Percentiles rank a stretch among this genome's conserved stretches.
These are phyloP conservation scores for Penicillium sp. DNA, from an alignment of 2,329 filamentous ascomycete genomes.

Conservation along the genomic window DNA sequence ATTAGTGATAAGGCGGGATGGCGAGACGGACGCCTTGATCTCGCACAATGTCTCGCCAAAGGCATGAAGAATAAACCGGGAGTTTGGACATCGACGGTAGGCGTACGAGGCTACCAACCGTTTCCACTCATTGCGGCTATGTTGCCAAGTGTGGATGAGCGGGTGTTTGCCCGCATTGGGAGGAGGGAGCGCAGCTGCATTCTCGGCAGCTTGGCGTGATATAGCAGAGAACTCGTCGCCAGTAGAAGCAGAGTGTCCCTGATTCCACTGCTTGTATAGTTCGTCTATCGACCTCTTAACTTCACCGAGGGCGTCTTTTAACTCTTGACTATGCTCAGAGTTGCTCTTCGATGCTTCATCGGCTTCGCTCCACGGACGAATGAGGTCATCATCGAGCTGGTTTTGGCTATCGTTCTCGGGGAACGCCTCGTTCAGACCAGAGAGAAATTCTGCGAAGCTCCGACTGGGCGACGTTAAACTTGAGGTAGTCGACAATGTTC, in stretches of 20 bases:
- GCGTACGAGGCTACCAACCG: constrained; percentile 42
- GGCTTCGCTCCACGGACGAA: constrained; percentile 33
- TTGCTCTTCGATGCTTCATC: constrained; percentile 22
- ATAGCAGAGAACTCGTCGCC: constrained; percentile 22
- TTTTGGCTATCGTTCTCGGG: constrained; percentile 17
- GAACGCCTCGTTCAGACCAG: constrained; percentile 33
- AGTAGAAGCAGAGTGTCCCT: background rate
- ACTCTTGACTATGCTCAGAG: constrained; percentile 9
- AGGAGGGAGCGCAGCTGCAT: constrained; percentile 32
- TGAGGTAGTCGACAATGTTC: constrained; percentile 49
- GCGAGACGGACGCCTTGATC: constrained; percentile 30
- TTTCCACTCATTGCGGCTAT: constrained; percentile 33
- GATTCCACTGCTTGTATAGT: constrained; percentile 23
- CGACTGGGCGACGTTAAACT: constrained; percentile 41
- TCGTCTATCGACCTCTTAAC: constrained; percentile 24
- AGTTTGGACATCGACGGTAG: constrained; percentile 28
- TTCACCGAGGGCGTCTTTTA: constrained; percentile 22
- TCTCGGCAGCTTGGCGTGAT: constrained; percentile 31
- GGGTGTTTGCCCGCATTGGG: constrained; percentile 34
- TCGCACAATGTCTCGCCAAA: constrained; percentile 37
- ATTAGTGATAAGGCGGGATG: constrained; percentile 30
- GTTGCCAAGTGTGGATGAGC: constrained; percentile 37
- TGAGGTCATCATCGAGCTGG: constrained; percentile 38
- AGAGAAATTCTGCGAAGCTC: constrained; percentile 33
- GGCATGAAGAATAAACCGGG: constrained; percentile 32